Evolutionary conservation across 2,329 filamentous ascomycete species (phyloP).

Genomic region (Ramularia collo-cygni): DNA sequence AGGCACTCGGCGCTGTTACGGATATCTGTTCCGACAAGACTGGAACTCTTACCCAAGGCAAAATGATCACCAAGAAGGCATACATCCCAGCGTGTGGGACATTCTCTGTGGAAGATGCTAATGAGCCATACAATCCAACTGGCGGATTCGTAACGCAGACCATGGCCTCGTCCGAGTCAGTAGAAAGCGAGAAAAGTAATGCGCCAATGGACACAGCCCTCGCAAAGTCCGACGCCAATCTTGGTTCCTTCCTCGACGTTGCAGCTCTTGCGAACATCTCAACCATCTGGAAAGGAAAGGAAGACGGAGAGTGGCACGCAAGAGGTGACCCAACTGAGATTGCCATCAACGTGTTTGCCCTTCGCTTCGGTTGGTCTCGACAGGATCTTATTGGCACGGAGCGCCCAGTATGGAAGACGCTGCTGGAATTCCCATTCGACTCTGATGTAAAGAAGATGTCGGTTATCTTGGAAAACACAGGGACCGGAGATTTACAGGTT

Average conservation of each 20-base stretch:
- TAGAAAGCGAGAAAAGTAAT: slow-evolving; percentile 32
- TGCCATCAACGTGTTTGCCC: slow-evolving; percentile 67
- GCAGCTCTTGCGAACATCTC: slow-evolving; percentile 61
- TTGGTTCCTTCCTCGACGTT: slow-evolving; percentile 51
- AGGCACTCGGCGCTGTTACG: slow-evolving; percentile 57
- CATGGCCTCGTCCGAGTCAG: slow-evolving; percentile 43
- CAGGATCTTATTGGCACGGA: slow-evolving; percentile 20
- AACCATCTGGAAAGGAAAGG: slow-evolving; percentile 50
- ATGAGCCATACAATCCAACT: slow-evolving; percentile 54
- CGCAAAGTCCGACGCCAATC: slow-evolving; percentile 38
- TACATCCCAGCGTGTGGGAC: slow-evolving; percentile 57
- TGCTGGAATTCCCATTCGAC: slow-evolving; percentile 67
- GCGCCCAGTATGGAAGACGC: slow-evolving; percentile 46
- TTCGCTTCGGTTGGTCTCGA: slow-evolving; percentile 47
- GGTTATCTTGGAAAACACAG: slow-evolving; percentile 60
- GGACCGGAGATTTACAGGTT: slow-evolving; percentile 38
- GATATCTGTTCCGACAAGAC: slow-evolving; percentile 67
- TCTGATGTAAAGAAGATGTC: slow-evolving; percentile 72
- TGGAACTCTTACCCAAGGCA: slow-evolving; percentile 50
- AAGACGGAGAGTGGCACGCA: slow-evolving; percentile 52
- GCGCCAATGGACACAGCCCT: slow-evolving; percentile 23
- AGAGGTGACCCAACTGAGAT: slow-evolving; percentile 66
- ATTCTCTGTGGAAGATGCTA: slow-evolving; percentile 52
- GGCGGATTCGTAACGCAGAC: no score
- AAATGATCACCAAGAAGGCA: slow-evolving; percentile 57